These are phyloP conservation scores for Epithele typhae DNA, from an alignment of 768 basidiomycete species.

Conservation along the genomic window DNA sequence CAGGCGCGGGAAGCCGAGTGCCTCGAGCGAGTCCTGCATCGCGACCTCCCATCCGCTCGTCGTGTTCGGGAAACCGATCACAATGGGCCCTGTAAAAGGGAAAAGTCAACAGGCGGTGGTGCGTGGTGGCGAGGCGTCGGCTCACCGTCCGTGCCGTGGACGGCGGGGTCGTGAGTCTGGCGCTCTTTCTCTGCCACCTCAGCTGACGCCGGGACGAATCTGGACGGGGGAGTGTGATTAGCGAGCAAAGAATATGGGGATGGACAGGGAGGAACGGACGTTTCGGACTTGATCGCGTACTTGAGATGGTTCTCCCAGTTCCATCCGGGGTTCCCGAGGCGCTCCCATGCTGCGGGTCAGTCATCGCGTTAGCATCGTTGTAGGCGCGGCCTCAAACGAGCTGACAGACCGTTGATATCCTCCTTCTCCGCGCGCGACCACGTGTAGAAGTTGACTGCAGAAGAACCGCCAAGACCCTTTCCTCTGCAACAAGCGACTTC, in stretches of 20 bases:
- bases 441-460: conserved; percentile 37
- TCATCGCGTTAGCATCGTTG: no score
- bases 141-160: conserved; percentile 3
- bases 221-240: not conserved
- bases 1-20: conserved; percentile 8
- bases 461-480: conserved; percentile 36
- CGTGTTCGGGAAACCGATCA: conserved; percentile 4
- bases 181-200: not conserved
- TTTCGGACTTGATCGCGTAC: conserved; percentile 35
- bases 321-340: conserved; percentile 50
- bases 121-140: no score
- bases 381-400: no score
- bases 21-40: conserved; percentile 8
- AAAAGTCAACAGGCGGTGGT: no score
- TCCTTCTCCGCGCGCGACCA: conserved; percentile 23
- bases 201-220: conserved; percentile 1
- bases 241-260: not conserved
- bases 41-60: conserved; percentile 1
- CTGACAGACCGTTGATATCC: conserved; percentile 25
- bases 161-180: conserved; percentile 5
- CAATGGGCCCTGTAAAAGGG: conserved; percentile 14
- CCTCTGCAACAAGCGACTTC: conserved; percentile 20
- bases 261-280: conserved; percentile 23
- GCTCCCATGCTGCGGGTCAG: not conserved
- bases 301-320: conserved; percentile 41